Evolutionary conservation across 176 grass and related monocot genomes (phyloP).

Genomic region (Musa itinerans): DNA sequence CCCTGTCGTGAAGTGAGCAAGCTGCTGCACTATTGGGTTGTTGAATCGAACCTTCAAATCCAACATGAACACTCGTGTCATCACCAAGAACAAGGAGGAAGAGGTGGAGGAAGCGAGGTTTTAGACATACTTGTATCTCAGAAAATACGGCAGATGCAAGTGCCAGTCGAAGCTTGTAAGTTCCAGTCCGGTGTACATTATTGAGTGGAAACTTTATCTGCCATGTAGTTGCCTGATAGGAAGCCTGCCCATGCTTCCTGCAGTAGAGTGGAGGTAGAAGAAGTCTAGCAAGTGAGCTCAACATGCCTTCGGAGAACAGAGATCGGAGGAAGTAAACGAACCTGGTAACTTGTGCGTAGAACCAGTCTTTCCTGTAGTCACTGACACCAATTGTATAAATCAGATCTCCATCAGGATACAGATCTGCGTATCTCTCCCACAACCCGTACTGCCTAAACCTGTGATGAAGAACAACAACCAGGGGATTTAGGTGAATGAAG

Average conservation of each 20-base stretch:
- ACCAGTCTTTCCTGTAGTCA: slow-evolving; percentile 66
- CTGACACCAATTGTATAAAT: no score
- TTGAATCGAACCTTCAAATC: slow-evolving; percentile 26
- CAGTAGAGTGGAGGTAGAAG: neutral
- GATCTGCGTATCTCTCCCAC: slow-evolving; percentile 74
- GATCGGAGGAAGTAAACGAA: slow-evolving; percentile 4
- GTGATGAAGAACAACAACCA: neutral
- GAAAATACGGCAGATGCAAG: neutral
- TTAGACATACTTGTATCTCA: neutral
- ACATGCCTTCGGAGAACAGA: neutral
- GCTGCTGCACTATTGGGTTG: neutral
- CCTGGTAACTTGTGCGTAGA: slow-evolving; percentile 88
- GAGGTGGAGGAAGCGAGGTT: no score
- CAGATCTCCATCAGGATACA: slow-evolving; percentile 64
- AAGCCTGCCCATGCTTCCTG: neutral
- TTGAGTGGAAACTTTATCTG: neutral
- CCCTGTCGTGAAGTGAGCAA: slow-evolving; percentile 22
- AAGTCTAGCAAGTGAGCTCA: no score
- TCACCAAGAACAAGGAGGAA: neutral
- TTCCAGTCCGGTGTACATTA: neutral
- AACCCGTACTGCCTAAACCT: slow-evolving; percentile 52
- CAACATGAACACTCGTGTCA: neutral
- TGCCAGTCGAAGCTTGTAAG: neutral
- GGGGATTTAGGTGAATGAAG: no score
- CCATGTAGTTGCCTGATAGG: neutral